Evolutionary conservation across 768 basidiomycete genomes (phyloP), one percentile per base, ranked within the genome.

Genomic region (Mycena indigotica): DNA sequence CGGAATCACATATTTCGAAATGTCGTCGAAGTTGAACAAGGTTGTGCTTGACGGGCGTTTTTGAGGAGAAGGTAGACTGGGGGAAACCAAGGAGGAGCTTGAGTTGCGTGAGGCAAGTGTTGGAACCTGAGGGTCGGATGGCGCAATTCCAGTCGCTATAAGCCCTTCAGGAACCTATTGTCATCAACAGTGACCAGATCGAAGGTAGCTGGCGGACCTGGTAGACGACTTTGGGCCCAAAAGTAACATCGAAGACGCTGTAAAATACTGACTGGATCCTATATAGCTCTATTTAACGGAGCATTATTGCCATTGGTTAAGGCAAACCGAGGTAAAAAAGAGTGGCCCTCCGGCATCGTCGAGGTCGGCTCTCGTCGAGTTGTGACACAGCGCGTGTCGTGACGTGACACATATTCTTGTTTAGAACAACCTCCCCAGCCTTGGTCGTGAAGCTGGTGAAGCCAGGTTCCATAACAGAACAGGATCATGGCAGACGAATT

Each of bases 1-100:
- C 2, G 97, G 96, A 52, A 99, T 95, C 26, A 98, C 87, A 78
- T 94, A 98, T 72, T 90, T 94, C 17, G 92, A 91, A 54, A 98
- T 89, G 63, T 93, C 89, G 52, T 87, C 84, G 66, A 98, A 97
- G 67, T 93, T 87, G 74, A 99, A 92, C 17, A 98, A 78, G 15
- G 75, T 6, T 75, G 24, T 79, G 76, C 56, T 72, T 80, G 24
- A 81, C 69, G 13, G 85, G 82, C 81, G 78, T 62, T 82, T 80
- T 60, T 66, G 80, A 55, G 71, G 82, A 58, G 73, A 80, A 61
- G 72, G 72, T 32, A 75, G 69, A 38, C 72, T 75, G 4, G 80
- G 77, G 13, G 84, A 84, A 21, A 77, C 68, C 12, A 83, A 66
- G 8, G 80, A 81, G 32, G 78, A 70, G 62, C 80, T 85, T 5